Percentiles rank a stretch among this genome's conserved stretches.
These are phyloP conservation scores for Aegilops longissima DNA, from an alignment of 176 grass and related monocot species.

Conservation along the genomic window DNA sequence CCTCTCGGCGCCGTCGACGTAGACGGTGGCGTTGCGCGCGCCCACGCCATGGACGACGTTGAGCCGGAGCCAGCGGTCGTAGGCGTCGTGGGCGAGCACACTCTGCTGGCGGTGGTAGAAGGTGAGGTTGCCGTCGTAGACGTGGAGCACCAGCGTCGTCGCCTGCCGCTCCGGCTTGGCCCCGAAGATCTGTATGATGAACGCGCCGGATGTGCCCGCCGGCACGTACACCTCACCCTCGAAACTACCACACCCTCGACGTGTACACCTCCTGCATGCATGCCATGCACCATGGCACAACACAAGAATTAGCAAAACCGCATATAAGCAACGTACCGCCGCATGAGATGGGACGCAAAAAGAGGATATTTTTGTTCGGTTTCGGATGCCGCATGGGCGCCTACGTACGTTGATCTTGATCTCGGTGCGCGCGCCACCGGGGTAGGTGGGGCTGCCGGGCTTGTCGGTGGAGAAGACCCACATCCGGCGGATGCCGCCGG, in stretches of 20 bases:
- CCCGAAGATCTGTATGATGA: slow-evolving; percentile 47
- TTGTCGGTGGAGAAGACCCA: slow-evolving; percentile 47
- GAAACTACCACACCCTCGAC: slow-evolving; percentile 50
- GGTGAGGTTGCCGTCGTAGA: slow-evolving; percentile 26
- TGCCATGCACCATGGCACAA: no score
- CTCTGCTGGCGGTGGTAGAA: slow-evolving; percentile 10
- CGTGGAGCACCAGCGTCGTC: slow-evolving; percentile 50
- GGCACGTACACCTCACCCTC: slow-evolving; percentile 42
- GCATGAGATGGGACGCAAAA: neutral
- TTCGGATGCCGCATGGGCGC: no score
- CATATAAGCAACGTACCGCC: neutral
- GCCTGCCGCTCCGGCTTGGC: slow-evolving; percentile 9
- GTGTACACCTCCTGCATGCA: slow-evolving; percentile 6
- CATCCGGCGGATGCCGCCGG: slow-evolving; percentile 27
- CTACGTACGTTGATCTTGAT: slow-evolving; percentile 22
- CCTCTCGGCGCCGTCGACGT: neutral
- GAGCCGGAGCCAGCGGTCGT: slow-evolving; percentile 31
- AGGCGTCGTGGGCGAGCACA: neutral
- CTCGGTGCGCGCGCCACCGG: slow-evolving; percentile 32
- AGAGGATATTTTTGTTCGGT: no score
- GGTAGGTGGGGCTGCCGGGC: neutral
- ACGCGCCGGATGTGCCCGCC: slow-evolving; percentile 23
- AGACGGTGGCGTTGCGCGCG: neutral
- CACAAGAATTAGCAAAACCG: neutral
- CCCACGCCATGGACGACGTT: slow-evolving; percentile 29